Evolutionary conservation across 2,329 filamentous ascomycete species (phyloP).

Genomic region (Aureobasidium sp.): DNA sequence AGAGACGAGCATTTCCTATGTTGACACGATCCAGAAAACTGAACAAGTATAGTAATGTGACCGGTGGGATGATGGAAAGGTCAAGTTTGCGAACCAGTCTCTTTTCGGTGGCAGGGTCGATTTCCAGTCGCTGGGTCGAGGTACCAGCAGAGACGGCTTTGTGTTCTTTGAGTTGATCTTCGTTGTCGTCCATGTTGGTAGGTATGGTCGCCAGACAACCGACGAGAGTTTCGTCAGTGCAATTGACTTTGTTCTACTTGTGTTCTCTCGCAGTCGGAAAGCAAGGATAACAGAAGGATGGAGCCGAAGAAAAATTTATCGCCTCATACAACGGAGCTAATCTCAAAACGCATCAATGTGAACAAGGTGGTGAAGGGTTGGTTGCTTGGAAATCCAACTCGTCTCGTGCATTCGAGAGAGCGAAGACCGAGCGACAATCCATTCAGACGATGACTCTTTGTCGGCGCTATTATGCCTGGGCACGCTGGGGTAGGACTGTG

Average conservation of each 20-base stretch:
- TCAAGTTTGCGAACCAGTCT: slow-evolving; percentile 59
- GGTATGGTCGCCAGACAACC: neutral
- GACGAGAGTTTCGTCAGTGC: neutral
- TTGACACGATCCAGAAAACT: slow-evolving; percentile 59
- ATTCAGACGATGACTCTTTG: neutral
- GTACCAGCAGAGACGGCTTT: slow-evolving; percentile 1
- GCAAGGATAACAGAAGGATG: neutral
- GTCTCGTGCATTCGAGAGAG: neutral
- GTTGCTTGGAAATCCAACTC: slow-evolving; percentile 4
- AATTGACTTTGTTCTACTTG: slow-evolving; percentile 9
- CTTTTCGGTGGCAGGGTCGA: slow-evolving; percentile 6
- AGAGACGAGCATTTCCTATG: slow-evolving; percentile 56
- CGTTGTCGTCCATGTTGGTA: neutral
- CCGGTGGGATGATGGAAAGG: slow-evolving; percentile 54
- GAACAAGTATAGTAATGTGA: slow-evolving; percentile 64
- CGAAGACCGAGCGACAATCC: neutral
- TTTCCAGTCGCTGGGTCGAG: neutral
- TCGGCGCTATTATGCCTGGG: neutral
- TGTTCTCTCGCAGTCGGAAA: neutral
- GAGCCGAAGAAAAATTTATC: slow-evolving; percentile 5
- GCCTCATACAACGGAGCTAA: neutral
- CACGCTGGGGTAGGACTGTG: neutral
- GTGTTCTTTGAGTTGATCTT: neutral
- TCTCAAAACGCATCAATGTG: neutral
- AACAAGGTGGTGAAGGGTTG: neutral